Evolutionary conservation across 305 asterid genomes (phyloP).

Genomic region (Fraxinus velutina): DNA sequence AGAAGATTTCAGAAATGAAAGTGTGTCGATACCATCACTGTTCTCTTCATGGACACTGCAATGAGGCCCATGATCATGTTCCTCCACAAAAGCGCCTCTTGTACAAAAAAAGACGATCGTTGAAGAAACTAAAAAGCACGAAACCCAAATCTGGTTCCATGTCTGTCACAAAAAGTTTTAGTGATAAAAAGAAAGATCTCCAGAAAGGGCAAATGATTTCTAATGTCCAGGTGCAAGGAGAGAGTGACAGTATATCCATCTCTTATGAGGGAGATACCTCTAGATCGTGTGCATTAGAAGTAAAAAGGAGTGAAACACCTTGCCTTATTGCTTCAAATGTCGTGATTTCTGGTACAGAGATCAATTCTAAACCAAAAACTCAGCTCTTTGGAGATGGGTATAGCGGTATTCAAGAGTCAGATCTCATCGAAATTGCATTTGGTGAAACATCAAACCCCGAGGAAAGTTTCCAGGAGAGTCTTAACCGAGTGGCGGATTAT

Average conservation of each 20-base stretch:
- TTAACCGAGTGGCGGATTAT: constrained; percentile 27
- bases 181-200: constrained; percentile 29
- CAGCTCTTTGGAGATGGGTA: constrained; percentile 20
- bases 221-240: constrained; percentile 25
- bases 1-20: neutral
- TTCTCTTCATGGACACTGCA: constrained; percentile 69
- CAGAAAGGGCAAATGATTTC: constrained; percentile 24
- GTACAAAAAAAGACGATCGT: constrained; percentile 36
- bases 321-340: neutral
- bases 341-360: constrained; percentile 20
- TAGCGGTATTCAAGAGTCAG: constrained; percentile 15
- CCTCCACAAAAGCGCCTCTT: constrained; percentile 40
- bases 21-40: constrained; percentile 85
- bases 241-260: neutral
- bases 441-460: constrained; percentile 46
- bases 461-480: constrained; percentile 39
- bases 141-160: constrained; percentile 25
- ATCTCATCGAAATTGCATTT: constrained; percentile 35
- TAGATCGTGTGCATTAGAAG: neutral
- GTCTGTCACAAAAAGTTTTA: constrained; percentile 19
- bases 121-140: constrained; percentile 41
- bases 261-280: constrained; percentile 10
- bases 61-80: constrained; percentile 32
- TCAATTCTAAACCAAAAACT: constrained; percentile 7
- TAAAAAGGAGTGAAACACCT: neutral